Base-by-base conservation (phyloP, 495 filamentous ascomycete species). In the Lepidopterella palustris region DNA sequence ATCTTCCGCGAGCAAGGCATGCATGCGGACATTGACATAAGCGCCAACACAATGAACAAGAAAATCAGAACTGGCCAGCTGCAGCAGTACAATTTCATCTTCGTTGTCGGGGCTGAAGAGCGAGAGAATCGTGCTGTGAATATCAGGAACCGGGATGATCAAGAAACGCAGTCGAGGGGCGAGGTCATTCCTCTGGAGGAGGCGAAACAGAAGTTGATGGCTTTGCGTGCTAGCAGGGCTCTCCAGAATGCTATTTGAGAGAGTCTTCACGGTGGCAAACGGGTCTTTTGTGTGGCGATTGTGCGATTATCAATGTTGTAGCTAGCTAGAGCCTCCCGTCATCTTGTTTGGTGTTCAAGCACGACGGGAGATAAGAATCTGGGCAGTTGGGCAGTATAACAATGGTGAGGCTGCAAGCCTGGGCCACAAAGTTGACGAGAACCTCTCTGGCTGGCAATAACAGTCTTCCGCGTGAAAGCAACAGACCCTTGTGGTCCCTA, bases 1-100 rank as follows among this genome's bases (percentile, higher is more conserved):
- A 73, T 82, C 21, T 78, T 87, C 63, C 78, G 79, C 54, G 73
- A 70, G 24, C 71, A 82, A 67, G 79, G 84, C 63, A 78, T 95
- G 72, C 82, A 89, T 70, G 89, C 85, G 21, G 93, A 97, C 72
- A 79, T 95, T 47, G 93, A 97, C 61, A 77, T 92, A 62, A 87
- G 80, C 56, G 89, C 89, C 52, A 96, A 98, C 72, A 97, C 93
- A 5, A 78, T 98, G 75, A 86, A 91, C 68, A 97, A 97, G 84
- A 97, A 97, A 81, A 91, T 97, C 57, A 85, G 88, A 54, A 90
- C 79, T 35, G 93, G 83, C 3, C 93, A 97, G 73, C 67, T 97
- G 60, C 78, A 84, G 10, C 87, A 95, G 70, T 97, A 96, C 75
- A 95, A 95, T 76, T 92, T 92, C 71, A 89, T 91, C 65, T 89